A percentile compares a stretch with the other conserved stretches of the same genome.
phyloP scores from a whole-genome alignment of 1,139 yeast genomes.

The Fermentozyma sake region DNA sequence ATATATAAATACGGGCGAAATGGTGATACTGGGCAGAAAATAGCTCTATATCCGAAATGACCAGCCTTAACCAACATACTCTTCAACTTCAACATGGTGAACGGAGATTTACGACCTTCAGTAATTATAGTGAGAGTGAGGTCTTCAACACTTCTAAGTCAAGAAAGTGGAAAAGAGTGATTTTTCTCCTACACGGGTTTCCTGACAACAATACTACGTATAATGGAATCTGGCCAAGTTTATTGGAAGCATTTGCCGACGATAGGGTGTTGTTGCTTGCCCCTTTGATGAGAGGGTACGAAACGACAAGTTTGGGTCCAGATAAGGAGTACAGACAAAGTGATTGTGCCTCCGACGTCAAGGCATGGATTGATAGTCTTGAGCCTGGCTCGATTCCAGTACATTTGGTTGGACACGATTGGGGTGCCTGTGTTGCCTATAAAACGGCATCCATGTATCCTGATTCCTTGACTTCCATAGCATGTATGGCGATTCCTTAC shows the following conservation, averaged over 20 bases:
- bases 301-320: slow-evolving; percentile 28
- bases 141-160: slow-evolving; percentile 11
- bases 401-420: slow-evolving; percentile 43
- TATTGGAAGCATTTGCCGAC: slow-evolving; percentile 15
- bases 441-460: slow-evolving; percentile 36
- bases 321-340: slow-evolving; percentile 22
- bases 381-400: slow-evolving; percentile 24
- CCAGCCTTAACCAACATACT: neutral
- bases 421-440: slow-evolving; percentile 42
- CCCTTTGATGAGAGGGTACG: slow-evolving; percentile 43
- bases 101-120: slow-evolving; percentile 24
- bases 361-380: slow-evolving; percentile 28
- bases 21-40: too few species aligned
- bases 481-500: slow-evolving; percentile 40
- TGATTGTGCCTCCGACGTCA: slow-evolving; percentile 34
- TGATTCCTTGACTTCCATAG: slow-evolving; percentile 30
- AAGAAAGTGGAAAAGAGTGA: slow-evolving; percentile 22
- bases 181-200: slow-evolving; percentile 39
- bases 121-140: slow-evolving; percentile 15
- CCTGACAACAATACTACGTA: slow-evolving; percentile 38
- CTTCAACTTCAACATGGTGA: slow-evolving; percentile 12
- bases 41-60: too few species aligned
- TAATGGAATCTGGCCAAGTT: slow-evolving; percentile 20
- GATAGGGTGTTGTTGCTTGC: slow-evolving; percentile 27
- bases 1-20: too few species aligned